Evolutionary conservation across 371 early-diverging fungal species (phyloP).

Genomic region (Lichtheimia ornata): DNA sequence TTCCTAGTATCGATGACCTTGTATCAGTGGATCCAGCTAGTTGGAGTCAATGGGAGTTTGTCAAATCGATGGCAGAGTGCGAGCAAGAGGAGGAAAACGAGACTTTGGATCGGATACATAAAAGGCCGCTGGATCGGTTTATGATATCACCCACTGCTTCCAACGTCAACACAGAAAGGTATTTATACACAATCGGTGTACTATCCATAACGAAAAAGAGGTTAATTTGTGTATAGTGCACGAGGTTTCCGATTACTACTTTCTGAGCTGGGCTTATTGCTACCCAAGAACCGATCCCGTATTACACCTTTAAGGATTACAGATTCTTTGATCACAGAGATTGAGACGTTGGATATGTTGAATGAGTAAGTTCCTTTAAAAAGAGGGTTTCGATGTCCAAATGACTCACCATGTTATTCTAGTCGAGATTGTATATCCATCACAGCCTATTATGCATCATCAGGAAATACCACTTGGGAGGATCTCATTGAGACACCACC

Average conservation of each 20-base stretch:
- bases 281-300: slow-evolving; percentile 55
- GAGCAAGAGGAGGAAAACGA: slow-evolving; percentile 27
- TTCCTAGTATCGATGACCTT: slow-evolving; percentile 42
- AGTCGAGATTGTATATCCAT: slow-evolving; percentile 77
- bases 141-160: slow-evolving; percentile 13
- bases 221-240: slow-evolving; percentile 22
- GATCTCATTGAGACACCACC: slow-evolving; percentile 59
- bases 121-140: slow-evolving; percentile 6
- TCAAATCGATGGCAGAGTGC: slow-evolving; percentile 28
- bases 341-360: slow-evolving; percentile 66
- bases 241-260: slow-evolving; percentile 65
- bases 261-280: slow-evolving; percentile 66
- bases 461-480: slow-evolving; percentile 49
- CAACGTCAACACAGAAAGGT: slow-evolving; percentile 31
- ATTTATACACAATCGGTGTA: not conserved
- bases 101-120: slow-evolving; percentile 1
- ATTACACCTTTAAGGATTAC: slow-evolving; percentile 64
- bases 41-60: slow-evolving; percentile 36
- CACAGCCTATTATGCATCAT: slow-evolving; percentile 62
- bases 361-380: slow-evolving; percentile 59
- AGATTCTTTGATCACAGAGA: slow-evolving; percentile 62
- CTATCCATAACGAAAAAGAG: not conserved
- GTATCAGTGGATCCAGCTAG: slow-evolving; percentile 32
- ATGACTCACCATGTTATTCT: not conserved
- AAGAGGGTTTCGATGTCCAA: not conserved